These are phyloP conservation scores for Pseudogymnoascus sp. DNA, from an alignment of 2,329 filamentous ascomycete species.

Conservation along the genomic window DNA sequence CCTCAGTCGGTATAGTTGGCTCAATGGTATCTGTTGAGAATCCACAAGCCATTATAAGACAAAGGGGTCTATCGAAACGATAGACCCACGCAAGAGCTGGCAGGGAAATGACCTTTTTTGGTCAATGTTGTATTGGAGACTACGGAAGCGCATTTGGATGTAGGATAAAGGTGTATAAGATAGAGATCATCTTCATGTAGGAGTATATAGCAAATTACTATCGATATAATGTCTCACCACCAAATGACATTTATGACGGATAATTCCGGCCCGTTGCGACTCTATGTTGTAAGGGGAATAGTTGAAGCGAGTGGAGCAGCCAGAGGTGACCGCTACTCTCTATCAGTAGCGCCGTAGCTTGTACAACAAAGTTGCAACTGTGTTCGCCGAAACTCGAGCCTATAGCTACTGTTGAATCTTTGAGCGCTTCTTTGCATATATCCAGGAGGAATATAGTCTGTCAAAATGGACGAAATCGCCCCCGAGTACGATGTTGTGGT, in stretches of 20 bases:
- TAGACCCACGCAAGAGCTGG: not conserved
- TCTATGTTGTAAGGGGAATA: conserved; percentile 6
- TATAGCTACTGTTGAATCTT: not conserved
- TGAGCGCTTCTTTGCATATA: not conserved
- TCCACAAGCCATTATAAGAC: conserved; percentile 6
- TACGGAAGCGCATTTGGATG: conserved; percentile 3
- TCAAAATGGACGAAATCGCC: conserved; percentile 90
- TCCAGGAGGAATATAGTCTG: not conserved
- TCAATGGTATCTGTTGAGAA: not conserved
- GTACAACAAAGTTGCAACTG: not conserved
- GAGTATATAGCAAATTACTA: conserved; percentile 6
- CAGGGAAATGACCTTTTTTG: not conserved
- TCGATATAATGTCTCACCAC: not conserved
- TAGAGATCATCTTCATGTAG: conserved; percentile 6
- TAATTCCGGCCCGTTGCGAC: conserved; percentile 6
- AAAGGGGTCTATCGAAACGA: not conserved
- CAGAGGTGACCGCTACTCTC: conserved; percentile 9
- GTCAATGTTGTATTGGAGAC: conserved; percentile 6
- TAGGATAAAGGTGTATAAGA: conserved; percentile 7
- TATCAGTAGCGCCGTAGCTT: conserved; percentile 6
- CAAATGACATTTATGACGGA: conserved; percentile 1
- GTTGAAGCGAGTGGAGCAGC: conserved; percentile 8
- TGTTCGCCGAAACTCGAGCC: not conserved
- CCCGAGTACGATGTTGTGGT: conserved; percentile 98
- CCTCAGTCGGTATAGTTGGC: conserved; percentile 1